Evolutionary conservation across 352 stramenopile genomes (phyloP), one percentile per base, ranked within the genome.

Genomic region (Thraustochytrium aureum): DNA sequence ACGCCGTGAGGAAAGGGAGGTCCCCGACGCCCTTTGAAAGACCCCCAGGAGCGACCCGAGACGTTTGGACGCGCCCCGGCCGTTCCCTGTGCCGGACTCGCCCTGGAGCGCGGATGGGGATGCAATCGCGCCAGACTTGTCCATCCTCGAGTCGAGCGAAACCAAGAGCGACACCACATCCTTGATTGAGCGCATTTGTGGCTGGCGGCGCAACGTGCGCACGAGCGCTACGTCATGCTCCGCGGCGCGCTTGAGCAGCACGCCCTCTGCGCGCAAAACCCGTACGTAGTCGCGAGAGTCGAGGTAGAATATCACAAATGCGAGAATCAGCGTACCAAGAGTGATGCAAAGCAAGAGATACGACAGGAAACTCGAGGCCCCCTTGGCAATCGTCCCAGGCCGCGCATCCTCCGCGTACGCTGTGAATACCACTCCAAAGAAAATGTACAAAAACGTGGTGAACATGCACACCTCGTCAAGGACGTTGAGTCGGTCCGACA

Each of bases 211-310:
- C 26, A 72, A 37, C 39, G 62, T 72, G 26, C 62, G 62, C 22
- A 72, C 62, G 10, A 72, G 62, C 32, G 62, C 52, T 6, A 72
- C 62, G 17, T 37, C 22, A n/a, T 72, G 38, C 20, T 14, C 56
- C 62, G 52, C 38, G 6, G 38, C 62, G 30, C 39, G 62, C 62
- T 50, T 59, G 12, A 72, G 62, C 2, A 72, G 30, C 14, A 59
- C 38, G 4, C 38, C 62, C 62, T 72, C 62, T 5, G 62, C 62
- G 17, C 41, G 39, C 17, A 72, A 6, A 6, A 72, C 62, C n/a
- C 62, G 62, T n/a, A 72, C 38, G 32, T 72, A 72, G 32, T 72
- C 62, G 62, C 62, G 62, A n/a, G 14, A 17, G 26, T 72, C 62
- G 12, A 72, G 62, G 41, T 72, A 72, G 1, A 30, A 72, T 17